phyloP scores from a whole-genome alignment of 2,329 filamentous ascomycete genomes.

The Lachnellula willkommii region DNA sequence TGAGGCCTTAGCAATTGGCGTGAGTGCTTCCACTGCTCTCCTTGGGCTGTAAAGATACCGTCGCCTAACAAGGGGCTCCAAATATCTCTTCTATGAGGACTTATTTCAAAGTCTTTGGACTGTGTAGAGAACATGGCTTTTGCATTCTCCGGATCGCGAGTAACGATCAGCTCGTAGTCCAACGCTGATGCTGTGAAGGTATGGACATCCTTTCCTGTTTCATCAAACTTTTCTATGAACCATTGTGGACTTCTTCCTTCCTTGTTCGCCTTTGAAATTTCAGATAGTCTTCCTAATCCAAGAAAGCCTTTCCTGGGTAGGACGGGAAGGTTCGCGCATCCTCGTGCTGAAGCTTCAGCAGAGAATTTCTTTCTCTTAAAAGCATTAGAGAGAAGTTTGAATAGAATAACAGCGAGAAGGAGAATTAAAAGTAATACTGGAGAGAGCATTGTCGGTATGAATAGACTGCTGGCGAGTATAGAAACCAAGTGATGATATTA shows the following conservation, averaged over 20 bases:
- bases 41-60: neutral
- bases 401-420: neutral
- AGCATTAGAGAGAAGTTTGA: neutral
- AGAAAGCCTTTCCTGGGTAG: neutral
- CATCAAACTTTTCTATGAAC: neutral
- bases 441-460: neutral
- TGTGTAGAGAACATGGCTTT: neutral
- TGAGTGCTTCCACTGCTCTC: neutral
- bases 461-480: too few species aligned
- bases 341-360: neutral
- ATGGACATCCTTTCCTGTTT: neutral
- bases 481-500: too few species aligned
- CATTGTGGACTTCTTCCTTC: neutral
- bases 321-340: neutral
- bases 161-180: neutral
- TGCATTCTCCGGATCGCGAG: neutral
- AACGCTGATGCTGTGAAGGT: neutral
- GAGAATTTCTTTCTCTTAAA: neutral
- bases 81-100: neutral
- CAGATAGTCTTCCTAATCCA: neutral
- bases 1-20: neutral
- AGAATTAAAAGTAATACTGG: neutral
- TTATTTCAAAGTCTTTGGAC: neutral
- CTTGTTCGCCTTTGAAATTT: neutral
- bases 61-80: neutral